Evolutionary conservation across 2,329 filamentous ascomycete species (phyloP).

Genomic region (Penicillium sp.): DNA sequence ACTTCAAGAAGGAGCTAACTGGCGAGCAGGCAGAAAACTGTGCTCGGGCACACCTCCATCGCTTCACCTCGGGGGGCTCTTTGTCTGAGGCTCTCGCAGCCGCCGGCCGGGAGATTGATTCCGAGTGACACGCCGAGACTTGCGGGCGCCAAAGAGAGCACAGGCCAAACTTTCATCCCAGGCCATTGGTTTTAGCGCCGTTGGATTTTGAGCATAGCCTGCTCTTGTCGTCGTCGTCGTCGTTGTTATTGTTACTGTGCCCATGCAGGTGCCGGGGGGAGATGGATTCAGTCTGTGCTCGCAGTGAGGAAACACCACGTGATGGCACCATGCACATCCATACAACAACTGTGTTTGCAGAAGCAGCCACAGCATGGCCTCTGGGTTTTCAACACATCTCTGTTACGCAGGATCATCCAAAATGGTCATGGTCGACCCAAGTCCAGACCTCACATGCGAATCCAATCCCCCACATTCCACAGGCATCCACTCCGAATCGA

Average conservation of each 20-base stretch:
- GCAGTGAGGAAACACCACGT: slow-evolving; percentile 23
- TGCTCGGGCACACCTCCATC: slow-evolving; percentile 1
- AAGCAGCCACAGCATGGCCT: not conserved
- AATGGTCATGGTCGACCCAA: not conserved
- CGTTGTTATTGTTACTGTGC: not conserved
- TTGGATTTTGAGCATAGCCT: slow-evolving; percentile 19
- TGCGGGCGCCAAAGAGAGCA: slow-evolving; percentile 31
- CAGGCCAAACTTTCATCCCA: slow-evolving; percentile 16
- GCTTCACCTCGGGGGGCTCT: not conserved
- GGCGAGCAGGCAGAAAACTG: not conserved
- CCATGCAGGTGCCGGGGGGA: not conserved
- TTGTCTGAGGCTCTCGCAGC: slow-evolving; percentile 14
- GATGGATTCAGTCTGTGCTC: not conserved
- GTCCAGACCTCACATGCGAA: slow-evolving; percentile 8
- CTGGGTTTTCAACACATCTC: slow-evolving; percentile 3
- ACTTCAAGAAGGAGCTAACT: not conserved
- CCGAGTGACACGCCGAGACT: slow-evolving; percentile 22
- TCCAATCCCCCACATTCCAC: slow-evolving; percentile 8
- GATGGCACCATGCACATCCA: slow-evolving; percentile 9
- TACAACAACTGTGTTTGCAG: not conserved
- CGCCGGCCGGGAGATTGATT: slow-evolving; percentile 21
- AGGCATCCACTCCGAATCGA: slow-evolving; percentile 11
- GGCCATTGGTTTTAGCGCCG: slow-evolving; percentile 30
- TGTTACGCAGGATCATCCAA: not conserved
- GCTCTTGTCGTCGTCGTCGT: not conserved